These are phyloP conservation scores for Eucalyptus pauciflora DNA, from an alignment of 345 rosid genomes.

Conservation along the genomic window DNA sequence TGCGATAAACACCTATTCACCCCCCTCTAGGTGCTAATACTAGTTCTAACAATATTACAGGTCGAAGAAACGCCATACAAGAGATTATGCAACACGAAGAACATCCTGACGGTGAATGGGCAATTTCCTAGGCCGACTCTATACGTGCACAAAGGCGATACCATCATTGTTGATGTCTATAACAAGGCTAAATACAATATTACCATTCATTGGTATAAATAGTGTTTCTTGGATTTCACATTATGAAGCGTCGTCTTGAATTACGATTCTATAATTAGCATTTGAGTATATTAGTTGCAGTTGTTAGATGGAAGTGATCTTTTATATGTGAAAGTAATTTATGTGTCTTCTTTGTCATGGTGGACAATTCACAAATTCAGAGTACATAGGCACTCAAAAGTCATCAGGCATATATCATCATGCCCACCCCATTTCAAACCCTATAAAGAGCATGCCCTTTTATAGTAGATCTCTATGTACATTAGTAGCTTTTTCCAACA, in stretches of 20 bases:
- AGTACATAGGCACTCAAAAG: not conserved
- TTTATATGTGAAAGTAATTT: not conserved
- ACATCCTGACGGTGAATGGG: conserved; percentile 19
- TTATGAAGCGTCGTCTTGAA: not conserved
- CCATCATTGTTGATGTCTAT: conserved; percentile 7
- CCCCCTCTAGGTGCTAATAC: too few relatives aligned
- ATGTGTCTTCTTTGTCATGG: not conserved
- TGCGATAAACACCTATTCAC: too few relatives aligned
- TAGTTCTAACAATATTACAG: too few relatives aligned
- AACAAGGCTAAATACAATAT: conserved; percentile 7
- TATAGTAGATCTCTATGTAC: not conserved
- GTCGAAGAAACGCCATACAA: conserved; percentile 9
- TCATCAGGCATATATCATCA: not conserved
- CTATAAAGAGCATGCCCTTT: not conserved
- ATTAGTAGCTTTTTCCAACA: not conserved
- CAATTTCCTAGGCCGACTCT: conserved; percentile 20
- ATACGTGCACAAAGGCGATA: conserved; percentile 6
- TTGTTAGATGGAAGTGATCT: not conserved
- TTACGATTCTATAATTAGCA: not conserved
- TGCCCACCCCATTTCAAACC: not conserved
- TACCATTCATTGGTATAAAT: conserved; percentile 20
- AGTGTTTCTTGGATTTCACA: not conserved
- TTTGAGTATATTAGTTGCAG: not conserved
- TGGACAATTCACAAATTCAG: not conserved
- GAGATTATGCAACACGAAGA: conserved; percentile 17